Evolutionary conservation across 2,329 filamentous ascomycete genomes (phyloP).

Genomic region (Aspergillus pseudonomiae): DNA sequence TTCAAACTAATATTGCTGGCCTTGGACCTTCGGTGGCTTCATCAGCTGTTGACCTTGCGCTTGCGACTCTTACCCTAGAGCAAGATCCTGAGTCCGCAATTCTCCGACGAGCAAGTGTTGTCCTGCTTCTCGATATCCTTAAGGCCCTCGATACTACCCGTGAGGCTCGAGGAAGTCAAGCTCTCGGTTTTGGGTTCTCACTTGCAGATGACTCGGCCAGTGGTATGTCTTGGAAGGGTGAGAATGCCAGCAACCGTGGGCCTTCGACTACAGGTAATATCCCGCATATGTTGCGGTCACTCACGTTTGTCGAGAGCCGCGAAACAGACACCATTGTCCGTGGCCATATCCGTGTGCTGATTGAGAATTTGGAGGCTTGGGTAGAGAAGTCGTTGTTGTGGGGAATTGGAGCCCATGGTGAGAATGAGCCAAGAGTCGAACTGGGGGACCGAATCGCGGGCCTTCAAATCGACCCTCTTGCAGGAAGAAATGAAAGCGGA

Average conservation of each 20-base stretch:
- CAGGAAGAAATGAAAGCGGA: slow-evolving; percentile 21
- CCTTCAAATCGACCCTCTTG: slow-evolving; percentile 38
- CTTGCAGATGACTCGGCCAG: slow-evolving; percentile 26
- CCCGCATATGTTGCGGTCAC: slow-evolving; percentile 39
- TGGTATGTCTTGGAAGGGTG: neutral
- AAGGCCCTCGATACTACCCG: slow-evolving; percentile 42
- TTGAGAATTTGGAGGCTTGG: slow-evolving; percentile 48
- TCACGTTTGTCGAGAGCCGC: slow-evolving; percentile 40
- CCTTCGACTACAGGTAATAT: slow-evolving; percentile 41
- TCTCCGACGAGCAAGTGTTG: slow-evolving; percentile 43
- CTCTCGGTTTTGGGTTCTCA: slow-evolving; percentile 46
- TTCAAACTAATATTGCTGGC: slow-evolving; percentile 44
- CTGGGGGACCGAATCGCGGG: slow-evolving; percentile 44
- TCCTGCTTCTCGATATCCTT: slow-evolving; percentile 45
- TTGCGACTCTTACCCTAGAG: slow-evolving; percentile 44
- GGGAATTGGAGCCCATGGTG: slow-evolving; percentile 35
- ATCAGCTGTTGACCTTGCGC: slow-evolving; percentile 43
- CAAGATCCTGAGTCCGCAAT: slow-evolving; percentile 42
- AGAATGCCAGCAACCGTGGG: slow-evolving; percentile 9
- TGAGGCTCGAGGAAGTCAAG: slow-evolving; percentile 31
- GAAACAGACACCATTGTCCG: slow-evolving; percentile 45
- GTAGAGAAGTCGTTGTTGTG: slow-evolving; percentile 46
- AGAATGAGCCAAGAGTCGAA: slow-evolving; percentile 31
- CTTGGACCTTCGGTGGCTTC: slow-evolving; percentile 39
- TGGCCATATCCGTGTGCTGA: slow-evolving; percentile 43